phyloP scores from a whole-genome alignment of 176 grass and related monocot genomes.

The bread wheat (Triticum aestivum) region DNA sequence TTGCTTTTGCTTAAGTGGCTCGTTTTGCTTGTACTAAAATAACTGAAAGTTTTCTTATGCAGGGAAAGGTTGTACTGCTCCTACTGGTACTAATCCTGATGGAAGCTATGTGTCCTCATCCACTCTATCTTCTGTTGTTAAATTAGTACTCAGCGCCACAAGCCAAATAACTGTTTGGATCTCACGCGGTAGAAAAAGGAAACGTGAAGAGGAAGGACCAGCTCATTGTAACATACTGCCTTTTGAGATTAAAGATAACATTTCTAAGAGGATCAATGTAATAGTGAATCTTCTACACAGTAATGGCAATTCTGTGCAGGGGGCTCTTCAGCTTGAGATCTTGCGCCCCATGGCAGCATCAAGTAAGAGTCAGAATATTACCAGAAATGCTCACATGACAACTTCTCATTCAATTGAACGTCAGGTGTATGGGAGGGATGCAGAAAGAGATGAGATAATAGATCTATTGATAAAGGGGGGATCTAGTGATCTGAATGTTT shows the following conservation, averaged over 20 bases:
- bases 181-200: background rate
- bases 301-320: constrained; percentile 3
- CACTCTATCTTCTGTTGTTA: background rate
- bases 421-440: constrained; percentile 26
- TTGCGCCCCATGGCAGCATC: background rate
- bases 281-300: background rate
- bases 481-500: constrained; percentile 6
- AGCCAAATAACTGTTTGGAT: background rate
- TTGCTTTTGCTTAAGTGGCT: background rate
- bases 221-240: background rate
- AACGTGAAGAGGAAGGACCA: background rate
- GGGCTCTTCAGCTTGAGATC: background rate
- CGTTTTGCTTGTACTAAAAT: background rate
- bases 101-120: background rate
- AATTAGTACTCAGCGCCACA: background rate
- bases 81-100: background rate
- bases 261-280: constrained; percentile 19
- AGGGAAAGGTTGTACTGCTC: background rate
- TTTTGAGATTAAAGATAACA: background rate
- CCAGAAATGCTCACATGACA: background rate
- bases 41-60: background rate
- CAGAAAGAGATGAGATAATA: constrained; percentile 21
- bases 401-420: background rate
- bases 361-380: background rate
- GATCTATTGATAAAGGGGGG: background rate